Percentiles rank a stretch among this genome's conserved stretches.
These are phyloP conservation scores for Cryphonectria japonica DNA, from an alignment of 2,329 filamentous ascomycete genomes.

Conservation along the genomic window DNA sequence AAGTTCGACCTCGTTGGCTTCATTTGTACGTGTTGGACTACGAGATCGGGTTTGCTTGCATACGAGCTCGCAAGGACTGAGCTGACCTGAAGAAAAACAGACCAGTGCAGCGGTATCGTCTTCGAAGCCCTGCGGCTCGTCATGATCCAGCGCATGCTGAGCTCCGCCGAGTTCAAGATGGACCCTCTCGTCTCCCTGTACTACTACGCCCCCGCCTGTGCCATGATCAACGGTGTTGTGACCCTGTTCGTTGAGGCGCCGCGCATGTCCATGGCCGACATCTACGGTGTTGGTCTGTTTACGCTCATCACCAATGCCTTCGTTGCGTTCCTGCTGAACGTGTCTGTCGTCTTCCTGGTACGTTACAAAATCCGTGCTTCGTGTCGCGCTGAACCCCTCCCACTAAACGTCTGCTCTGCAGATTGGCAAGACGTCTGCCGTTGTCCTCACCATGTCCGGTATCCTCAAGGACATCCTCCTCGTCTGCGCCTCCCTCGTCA, in stretches of 20 bases:
- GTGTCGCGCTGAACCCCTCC: neutral
- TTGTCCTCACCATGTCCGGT: slow-evolving; percentile 73
- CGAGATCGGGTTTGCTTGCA: neutral
- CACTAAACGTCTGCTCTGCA: slow-evolving; percentile 17
- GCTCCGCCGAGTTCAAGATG: slow-evolving; percentile 82
- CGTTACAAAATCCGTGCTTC: slow-evolving; percentile 34
- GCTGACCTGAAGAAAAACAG: slow-evolving; percentile 38
- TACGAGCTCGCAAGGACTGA: neutral
- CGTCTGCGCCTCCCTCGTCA: slow-evolving; percentile 67
- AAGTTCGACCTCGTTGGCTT: slow-evolving; percentile 79
- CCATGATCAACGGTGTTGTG: slow-evolving; percentile 73
- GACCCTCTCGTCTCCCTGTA: slow-evolving; percentile 83
- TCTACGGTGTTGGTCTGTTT: slow-evolving; percentile 70
- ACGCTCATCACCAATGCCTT: slow-evolving; percentile 73
- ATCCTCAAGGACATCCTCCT: slow-evolving; percentile 76
- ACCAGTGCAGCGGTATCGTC: slow-evolving; percentile 72
- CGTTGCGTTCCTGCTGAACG: slow-evolving; percentile 75
- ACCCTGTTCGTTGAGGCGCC: slow-evolving; percentile 72
- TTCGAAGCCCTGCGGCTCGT: slow-evolving; percentile 78
- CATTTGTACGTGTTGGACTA: slow-evolving; percentile 48
- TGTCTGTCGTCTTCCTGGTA: slow-evolving; percentile 80
- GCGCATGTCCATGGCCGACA: slow-evolving; percentile 64
- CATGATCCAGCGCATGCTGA: slow-evolving; percentile 77
- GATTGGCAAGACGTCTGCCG: slow-evolving; percentile 75
- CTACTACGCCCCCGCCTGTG: slow-evolving; percentile 81